Base-by-base conservation (phyloP, 2,329 filamentous ascomycete genomes). In the Cercospora canescens region DNA sequence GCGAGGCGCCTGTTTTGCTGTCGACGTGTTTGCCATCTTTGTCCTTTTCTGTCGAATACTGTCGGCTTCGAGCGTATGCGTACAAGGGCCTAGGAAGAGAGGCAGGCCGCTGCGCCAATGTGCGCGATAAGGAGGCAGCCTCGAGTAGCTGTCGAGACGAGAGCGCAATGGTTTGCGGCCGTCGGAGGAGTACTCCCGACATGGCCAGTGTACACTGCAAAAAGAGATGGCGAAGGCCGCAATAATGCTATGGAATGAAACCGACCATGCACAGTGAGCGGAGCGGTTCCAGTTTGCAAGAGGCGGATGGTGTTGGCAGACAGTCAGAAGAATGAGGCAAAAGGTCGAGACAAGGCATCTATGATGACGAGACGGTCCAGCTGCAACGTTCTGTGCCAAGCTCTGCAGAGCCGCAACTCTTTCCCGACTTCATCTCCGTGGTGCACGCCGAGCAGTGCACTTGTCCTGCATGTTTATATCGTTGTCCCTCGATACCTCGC, bases 41-140 rank as follows among this genome's bases (percentile, higher is more conserved):
- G 64, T 80, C 71, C 35, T 79, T 78, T 66, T 80, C 79, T 6
- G 81, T 80, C 56, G 81, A 79, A 69, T 82, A 84, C 55, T 77
- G 73, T 63, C 81, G 76, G 54, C 77, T 76, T 21, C 79, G 78
- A 66, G 81, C 81, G 66, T 80, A 79, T 30, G 80, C 76, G 64
- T 79, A 83, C 58, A 79, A 72, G 48, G 79, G 81, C 70, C 81
- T 77, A 37, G 81, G 78, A 28, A 81, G 70, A 6, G 78, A 77
- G 18, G 79, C 76, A 28, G 78, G 77, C 72, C 79, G 67, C 50
- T 73, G 63, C 16, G 77, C 72, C 26, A 78, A 73, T 28, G 74
- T 72, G 60, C 75, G 74, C 72, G 76, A 76, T 62, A 76, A 69
- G 37, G 71, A 70, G 35, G 75, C 72, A 16, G 75, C 74, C 61